Evolutionary conservation across 2,329 filamentous ascomycete species (phyloP).

Genomic region (Lomentospora prolificans): DNA sequence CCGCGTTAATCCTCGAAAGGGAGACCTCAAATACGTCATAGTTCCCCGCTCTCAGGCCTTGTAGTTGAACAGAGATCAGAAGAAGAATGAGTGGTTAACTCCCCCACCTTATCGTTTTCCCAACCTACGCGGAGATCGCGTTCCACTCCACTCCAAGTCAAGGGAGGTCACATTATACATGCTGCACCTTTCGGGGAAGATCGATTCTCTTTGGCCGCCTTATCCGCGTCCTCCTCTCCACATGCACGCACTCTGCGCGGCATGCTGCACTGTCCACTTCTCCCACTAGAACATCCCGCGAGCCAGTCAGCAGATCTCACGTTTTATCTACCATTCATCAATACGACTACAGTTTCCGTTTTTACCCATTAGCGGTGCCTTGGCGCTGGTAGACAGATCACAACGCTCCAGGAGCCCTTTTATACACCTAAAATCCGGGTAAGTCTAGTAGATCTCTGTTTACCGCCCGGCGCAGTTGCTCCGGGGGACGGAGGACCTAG

Average conservation of each 20-base stretch:
- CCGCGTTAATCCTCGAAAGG: too few species aligned
- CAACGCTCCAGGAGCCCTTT: too few species aligned
- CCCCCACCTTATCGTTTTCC: neutral
- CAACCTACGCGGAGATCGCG: too few species aligned
- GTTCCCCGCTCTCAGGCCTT: neutral
- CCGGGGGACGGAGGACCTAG: neutral
- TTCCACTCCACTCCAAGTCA: too few species aligned
- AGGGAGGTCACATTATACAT: neutral
- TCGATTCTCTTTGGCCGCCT: neutral
- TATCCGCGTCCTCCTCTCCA: neutral
- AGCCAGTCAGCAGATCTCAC: neutral
- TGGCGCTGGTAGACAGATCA: too few species aligned
- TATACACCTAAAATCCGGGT: too few species aligned
- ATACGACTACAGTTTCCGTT: neutral
- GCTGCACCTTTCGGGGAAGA: neutral
- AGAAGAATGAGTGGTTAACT: neutral
- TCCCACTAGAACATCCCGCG: neutral
- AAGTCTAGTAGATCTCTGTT: too few species aligned
- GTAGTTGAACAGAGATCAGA: neutral
- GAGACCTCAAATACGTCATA: neutral
- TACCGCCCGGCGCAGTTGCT: neutral
- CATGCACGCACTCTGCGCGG: neutral
- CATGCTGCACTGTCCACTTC: neutral
- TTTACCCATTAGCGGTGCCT: neutral
- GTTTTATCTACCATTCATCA: neutral